Base-by-base conservation (phyloP, 2,329 filamentous ascomycete species). In the Ophiosphaerella korrae region DNA sequence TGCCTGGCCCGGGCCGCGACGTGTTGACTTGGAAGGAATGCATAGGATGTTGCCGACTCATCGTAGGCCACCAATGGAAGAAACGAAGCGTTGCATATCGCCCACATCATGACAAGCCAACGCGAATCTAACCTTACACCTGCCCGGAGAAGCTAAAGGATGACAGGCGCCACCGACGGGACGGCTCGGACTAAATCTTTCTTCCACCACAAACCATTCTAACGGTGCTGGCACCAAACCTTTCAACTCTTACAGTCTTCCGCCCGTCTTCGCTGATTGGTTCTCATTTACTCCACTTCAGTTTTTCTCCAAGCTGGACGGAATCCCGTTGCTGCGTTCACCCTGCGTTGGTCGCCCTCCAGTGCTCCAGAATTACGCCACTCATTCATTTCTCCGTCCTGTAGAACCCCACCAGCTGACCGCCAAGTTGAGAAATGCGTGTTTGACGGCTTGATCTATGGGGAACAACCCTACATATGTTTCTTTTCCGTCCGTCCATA, bases 401-500 rank as follows among this genome's bases (percentile, higher is more conserved):
- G 7, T 7, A 16, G 5, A n/a, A 24, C 41, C 14, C 42, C 42
- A 36, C 23, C 14, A 9, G 38, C 14, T 9, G 12, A 16, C 26
- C 14, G 42, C 42, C 42, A 45, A 45, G 34, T 45, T 26, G 34
- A 45, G n/a, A 32, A 18, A 13, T 45, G 34, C 23, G 21, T 38
- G 8, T 31, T 38, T 14, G n/a, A 38, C 34, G 33, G 42, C 42
- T 21, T 16, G 33, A n/a, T 16, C 18, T 37, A 32, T 26, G 42
- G 42, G 42, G 21, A 29, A 16, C 33, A 38, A 45, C 34, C 42
- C 23, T 45, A 45, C 33, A 46, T 46, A 40, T 46, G 44, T 35
- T 12, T 34, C 16, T 23, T 12, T 40, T 37, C 44, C 16, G 36
- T 26, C 18, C 43, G 39, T 29, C 41, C 44, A 35, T 39, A 11